Conservation (phyloP, 139 green algal genomes). For the Chlamydomonas schloesseri region DNA sequence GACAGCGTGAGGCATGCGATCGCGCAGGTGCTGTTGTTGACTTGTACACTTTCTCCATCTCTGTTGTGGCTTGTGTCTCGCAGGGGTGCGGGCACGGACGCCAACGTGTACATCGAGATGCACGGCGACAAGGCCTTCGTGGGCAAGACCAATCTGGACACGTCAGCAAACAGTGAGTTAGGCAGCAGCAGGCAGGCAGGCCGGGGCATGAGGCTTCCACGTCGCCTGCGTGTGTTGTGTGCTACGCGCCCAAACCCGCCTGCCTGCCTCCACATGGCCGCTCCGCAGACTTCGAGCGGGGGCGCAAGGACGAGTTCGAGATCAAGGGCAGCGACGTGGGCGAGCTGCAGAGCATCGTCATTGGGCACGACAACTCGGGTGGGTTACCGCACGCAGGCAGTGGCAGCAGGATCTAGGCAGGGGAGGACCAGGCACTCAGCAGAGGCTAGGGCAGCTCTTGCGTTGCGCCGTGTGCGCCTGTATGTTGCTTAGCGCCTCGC, state of each 20-base stretch:
- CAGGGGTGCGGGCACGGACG: constrained; percentile 65
- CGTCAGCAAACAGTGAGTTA: constrained; percentile 15
- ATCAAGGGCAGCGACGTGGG: constrained; percentile 57
- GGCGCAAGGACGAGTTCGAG: constrained; percentile 51
- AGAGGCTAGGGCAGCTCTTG: too few relatives aligned
- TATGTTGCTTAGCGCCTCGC: neutral
- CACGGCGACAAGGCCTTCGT: constrained; percentile 58
- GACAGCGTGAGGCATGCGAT: too few relatives aligned
- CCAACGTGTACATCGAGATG: constrained; percentile 69
- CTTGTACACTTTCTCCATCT: too few relatives aligned
- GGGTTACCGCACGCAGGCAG: neutral
- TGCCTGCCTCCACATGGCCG: too few relatives aligned
- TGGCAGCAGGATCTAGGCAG: too few relatives aligned
- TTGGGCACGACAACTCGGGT: constrained; percentile 64
- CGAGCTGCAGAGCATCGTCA: constrained; percentile 53
- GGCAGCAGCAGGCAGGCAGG: too few relatives aligned
- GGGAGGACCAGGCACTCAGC: too few relatives aligned
- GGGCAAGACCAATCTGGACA: constrained; percentile 59
- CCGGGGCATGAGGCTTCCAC: too few relatives aligned
- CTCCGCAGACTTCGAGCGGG: constrained; percentile 62
- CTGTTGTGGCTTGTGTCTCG: neutral
- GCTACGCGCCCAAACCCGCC: too few relatives aligned
- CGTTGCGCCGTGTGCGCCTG: too few relatives aligned
- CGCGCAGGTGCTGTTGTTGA: too few relatives aligned
- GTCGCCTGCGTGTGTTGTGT: too few relatives aligned